phyloP scores from a whole-genome alignment of 2,329 filamentous ascomycete genomes.

The Exophiala sideris region DNA sequence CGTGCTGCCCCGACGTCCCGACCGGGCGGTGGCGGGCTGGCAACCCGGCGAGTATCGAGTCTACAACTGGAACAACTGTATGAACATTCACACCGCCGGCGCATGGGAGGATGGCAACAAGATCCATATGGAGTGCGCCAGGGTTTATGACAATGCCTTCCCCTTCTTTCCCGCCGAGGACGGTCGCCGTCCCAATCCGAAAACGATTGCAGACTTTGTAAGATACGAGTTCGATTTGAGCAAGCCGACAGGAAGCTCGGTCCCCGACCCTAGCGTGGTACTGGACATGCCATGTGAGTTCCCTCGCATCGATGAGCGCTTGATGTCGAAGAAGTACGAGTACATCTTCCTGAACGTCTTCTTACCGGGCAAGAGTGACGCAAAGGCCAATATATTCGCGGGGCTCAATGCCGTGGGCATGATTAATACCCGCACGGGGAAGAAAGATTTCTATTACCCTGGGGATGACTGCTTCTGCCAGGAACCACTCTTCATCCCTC shows the following conservation, averaged over 20 bases:
- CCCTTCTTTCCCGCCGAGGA: constrained; percentile 9
- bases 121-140: constrained; percentile 6
- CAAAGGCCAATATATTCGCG: constrained; percentile 2
- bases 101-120: constrained; percentile 12
- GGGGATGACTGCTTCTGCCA: constrained; percentile 6
- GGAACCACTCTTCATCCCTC: constrained; percentile 14
- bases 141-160: constrained; percentile 11
- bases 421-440: constrained; percentile 5
- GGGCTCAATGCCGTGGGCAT: constrained; percentile 12
- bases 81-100: constrained; percentile 9
- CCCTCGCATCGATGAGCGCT: constrained; percentile 15
- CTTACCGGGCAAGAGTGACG: neutral
- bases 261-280: constrained; percentile 3
- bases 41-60: neutral
- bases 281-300: constrained; percentile 14
- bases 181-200: neutral
- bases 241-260: neutral
- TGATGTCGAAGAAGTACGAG: constrained; percentile 12
- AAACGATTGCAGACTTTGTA: constrained; percentile 15
- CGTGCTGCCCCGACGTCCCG: constrained; percentile 6
- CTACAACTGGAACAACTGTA: constrained; percentile 14
- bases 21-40: constrained; percentile 4
- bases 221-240: constrained; percentile 9
- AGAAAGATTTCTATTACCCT: constrained; percentile 5
- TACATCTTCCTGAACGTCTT: constrained; percentile 6